These are phyloP conservation scores for Exutisphaerella laricina DNA, from an alignment of 2,329 filamentous ascomycete species.

Conservation along the genomic window DNA sequence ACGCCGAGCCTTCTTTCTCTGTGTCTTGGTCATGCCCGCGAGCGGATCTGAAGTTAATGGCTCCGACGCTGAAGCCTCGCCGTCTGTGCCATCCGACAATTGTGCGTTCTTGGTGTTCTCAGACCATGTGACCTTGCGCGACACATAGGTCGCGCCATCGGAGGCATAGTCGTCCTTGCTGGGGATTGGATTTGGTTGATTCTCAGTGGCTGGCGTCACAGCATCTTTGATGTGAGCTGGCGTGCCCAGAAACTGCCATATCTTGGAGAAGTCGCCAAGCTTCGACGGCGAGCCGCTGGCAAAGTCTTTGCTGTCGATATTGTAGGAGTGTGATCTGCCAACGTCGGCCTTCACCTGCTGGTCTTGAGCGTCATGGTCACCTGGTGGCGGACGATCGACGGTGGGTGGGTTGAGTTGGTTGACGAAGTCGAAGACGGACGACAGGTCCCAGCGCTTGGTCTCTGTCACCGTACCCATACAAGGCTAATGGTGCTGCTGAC, in stretches of 20 bases:
- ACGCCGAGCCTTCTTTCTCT: constrained; percentile 34
- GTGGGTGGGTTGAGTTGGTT: constrained; percentile 24
- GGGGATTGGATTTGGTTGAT: constrained; percentile 2
- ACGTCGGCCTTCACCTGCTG: not conserved
- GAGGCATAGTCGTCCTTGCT: constrained; percentile 37
- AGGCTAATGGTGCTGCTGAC: not conserved
- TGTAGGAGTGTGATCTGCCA: not conserved
- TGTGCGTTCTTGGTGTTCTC: constrained; percentile 3
- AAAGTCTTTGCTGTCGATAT: constrained; percentile 10
- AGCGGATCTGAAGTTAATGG: constrained; percentile 6
- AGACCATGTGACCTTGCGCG: constrained; percentile 2
- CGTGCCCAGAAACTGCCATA: constrained; percentile 43
- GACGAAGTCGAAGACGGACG: constrained; percentile 41
- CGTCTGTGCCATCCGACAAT: constrained; percentile 21
- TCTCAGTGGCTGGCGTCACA: not conserved
- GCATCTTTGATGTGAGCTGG: constrained; percentile 10
- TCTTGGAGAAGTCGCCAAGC: constrained; percentile 43
- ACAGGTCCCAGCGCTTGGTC: constrained; percentile 43
- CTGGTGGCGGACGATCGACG: constrained; percentile 5
- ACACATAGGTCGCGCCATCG: constrained; percentile 38
- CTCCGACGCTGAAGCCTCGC: constrained; percentile 16
- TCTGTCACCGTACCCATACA: constrained; percentile 24
- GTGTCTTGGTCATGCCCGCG: constrained; percentile 32
- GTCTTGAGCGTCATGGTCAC: not conserved
- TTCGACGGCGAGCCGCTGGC: constrained; percentile 10